phyloP scores from a whole-genome alignment of 345 rosid species.

The Gossypium mustelinum region DNA sequence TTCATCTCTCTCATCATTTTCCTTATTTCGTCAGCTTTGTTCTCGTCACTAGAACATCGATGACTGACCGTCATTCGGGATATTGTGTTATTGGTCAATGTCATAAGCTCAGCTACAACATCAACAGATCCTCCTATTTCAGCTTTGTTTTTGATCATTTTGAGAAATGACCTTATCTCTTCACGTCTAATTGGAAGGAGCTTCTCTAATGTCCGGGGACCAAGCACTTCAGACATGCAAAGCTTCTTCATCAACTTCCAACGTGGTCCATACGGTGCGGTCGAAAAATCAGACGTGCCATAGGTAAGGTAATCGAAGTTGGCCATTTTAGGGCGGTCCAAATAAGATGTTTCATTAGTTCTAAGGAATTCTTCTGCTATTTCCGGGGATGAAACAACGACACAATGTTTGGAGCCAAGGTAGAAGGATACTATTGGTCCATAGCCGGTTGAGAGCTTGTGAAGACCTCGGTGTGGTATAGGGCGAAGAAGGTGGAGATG shows the following conservation, averaged over 20 bases:
- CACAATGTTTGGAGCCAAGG: constrained; percentile 63
- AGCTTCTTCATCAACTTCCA: constrained; percentile 84
- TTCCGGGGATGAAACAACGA: constrained; percentile 49
- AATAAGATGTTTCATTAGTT: constrained; percentile 46
- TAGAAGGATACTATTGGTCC: constrained; percentile 61
- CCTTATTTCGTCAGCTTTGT: constrained; percentile 46
- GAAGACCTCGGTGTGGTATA: constrained; percentile 54
- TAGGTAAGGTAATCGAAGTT: constrained; percentile 68
- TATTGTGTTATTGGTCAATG: constrained; percentile 51
- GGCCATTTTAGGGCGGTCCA: constrained; percentile 48
- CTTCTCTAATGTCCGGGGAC: constrained; percentile 42
- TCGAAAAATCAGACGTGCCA: constrained; percentile 65
- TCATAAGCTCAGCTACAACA: constrained; percentile 50
- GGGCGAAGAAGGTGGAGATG: constrained; percentile 64
- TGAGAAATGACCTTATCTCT: constrained; percentile 42
- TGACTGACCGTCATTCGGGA: constrained; percentile 52
- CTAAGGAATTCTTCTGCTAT: constrained; percentile 61
- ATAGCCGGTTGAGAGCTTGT: constrained; percentile 48
- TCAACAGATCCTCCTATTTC: constrained; percentile 32
- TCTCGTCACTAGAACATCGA: constrained; percentile 36
- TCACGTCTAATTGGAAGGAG: constrained; percentile 40
- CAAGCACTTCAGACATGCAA: constrained; percentile 63
- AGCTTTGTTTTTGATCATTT: constrained; percentile 33
- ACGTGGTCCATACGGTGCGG: constrained; percentile 52
- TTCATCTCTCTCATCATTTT: constrained; percentile 57